A percentile compares a stretch with the other conserved stretches of the same genome.
phyloP scores from a whole-genome alignment of 768 basidiomycete species.

The Xanthoconium stramineum region DNA sequence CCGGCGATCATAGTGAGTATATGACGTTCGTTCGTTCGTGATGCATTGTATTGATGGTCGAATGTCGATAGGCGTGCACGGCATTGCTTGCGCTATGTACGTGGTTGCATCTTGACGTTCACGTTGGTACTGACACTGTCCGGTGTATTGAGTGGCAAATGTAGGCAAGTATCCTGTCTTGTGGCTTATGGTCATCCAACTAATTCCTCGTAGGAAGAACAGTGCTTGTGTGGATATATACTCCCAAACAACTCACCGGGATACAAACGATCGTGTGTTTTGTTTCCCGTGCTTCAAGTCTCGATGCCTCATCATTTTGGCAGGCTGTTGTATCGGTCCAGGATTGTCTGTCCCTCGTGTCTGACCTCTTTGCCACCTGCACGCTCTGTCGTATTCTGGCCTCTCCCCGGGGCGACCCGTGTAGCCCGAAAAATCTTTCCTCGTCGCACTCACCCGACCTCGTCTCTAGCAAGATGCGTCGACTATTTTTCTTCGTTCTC shows the following conservation, averaged over 20 bases:
- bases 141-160: background rate
- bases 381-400: background rate
- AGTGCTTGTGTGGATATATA: background rate
- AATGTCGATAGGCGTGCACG: background rate
- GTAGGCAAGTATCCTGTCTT: background rate
- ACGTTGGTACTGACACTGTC: background rate
- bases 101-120: background rate
- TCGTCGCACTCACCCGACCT: background rate
- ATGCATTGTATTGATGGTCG: background rate
- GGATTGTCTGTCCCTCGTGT: background rate
- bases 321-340: background rate
- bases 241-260: background rate
- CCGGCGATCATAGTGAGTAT: slow-evolving; percentile 1
- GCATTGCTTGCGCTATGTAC: slow-evolving; percentile 1
- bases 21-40: background rate
- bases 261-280: background rate
- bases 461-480: background rate
- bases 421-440: background rate
- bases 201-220: background rate
- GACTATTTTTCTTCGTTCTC: background rate
- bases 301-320: background rate
- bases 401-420: background rate
- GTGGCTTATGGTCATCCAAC: background rate
- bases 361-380: slow-evolving; percentile 4
- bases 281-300: too few species aligned